Evolutionary conservation across 768 basidiomycete species (phyloP).

Genomic region (Kwoniella botswanensis): DNA sequence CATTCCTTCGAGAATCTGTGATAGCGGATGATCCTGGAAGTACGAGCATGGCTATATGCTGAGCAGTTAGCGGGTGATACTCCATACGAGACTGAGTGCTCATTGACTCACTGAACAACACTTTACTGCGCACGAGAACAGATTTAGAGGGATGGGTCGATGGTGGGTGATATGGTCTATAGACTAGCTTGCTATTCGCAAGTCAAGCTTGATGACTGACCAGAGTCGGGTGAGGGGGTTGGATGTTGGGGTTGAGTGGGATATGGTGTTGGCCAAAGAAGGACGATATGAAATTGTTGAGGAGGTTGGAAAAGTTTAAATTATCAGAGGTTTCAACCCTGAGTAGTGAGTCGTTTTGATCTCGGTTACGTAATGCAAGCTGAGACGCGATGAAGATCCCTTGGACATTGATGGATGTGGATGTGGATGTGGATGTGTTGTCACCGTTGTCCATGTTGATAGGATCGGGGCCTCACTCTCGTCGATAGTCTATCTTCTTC

Average conservation of each 20-base stretch:
- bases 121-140: too few species aligned
- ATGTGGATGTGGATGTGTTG: neutral
- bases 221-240: neutral
- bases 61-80: neutral
- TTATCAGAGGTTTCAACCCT: neutral
- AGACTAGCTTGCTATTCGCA: conserved; percentile 2
- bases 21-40: conserved; percentile 77
- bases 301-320: neutral
- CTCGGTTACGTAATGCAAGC: neutral
- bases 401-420: neutral
- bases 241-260: neutral
- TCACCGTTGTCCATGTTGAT: neutral
- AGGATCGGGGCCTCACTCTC: neutral
- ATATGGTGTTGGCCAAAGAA: neutral
- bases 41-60: conserved; percentile 68
- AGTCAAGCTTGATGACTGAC: neutral
- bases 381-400: neutral
- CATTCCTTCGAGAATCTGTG: conserved; percentile 71
- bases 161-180: neutral
- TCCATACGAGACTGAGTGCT: neutral
- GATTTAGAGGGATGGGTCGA: too few species aligned
- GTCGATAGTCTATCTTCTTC: too few species aligned
- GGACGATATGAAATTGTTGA: neutral
- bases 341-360: neutral
- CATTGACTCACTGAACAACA: too few species aligned